phyloP scores from a whole-genome alignment of 1,284 basidiomycete genomes.

The Hemileia vastatrix region DNA sequence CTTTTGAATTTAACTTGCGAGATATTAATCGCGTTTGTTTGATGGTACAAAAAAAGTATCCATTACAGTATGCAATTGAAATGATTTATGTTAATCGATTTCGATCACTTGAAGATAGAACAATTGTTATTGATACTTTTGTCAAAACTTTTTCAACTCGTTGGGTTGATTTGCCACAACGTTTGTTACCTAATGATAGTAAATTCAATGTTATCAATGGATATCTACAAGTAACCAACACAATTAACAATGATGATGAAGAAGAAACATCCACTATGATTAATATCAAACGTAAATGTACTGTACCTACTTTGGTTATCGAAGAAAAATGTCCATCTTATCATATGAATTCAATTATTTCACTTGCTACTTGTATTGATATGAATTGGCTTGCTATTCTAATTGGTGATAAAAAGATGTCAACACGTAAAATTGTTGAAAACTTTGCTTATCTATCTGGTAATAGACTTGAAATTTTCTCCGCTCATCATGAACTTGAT shows the following conservation, averaged over 20 bases:
- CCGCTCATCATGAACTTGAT: conserved; percentile 78
- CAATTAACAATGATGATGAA: no score
- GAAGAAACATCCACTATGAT: no score
- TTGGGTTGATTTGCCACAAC: no score
- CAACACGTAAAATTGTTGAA: no score
- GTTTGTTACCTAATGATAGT: no score
- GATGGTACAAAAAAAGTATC: conserved; percentile 43
- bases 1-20: conserved; percentile 98
- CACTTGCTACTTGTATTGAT: conserved; percentile 58
- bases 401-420: conserved; percentile 59
- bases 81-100: conserved; percentile 78
- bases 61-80: conserved; percentile 59
- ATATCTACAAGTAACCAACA: no score
- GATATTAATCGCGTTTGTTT: conserved; percentile 56
- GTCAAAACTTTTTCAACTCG: no score
- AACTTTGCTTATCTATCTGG: conserved; percentile 59
- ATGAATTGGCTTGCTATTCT: conserved; percentile 81
- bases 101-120: conserved; percentile 60
- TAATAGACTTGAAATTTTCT: conserved; percentile 65
- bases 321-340: no score
- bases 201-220: no score
- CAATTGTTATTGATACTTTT: no score
- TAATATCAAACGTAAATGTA: no score
- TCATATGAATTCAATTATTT: conserved; percentile 56
- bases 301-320: no score